A percentile compares a stretch with the other conserved stretches of the same genome.
phyloP scores from a whole-genome alignment of 192 early-diverging fungal species.

The Coemansia umbellata region DNA sequence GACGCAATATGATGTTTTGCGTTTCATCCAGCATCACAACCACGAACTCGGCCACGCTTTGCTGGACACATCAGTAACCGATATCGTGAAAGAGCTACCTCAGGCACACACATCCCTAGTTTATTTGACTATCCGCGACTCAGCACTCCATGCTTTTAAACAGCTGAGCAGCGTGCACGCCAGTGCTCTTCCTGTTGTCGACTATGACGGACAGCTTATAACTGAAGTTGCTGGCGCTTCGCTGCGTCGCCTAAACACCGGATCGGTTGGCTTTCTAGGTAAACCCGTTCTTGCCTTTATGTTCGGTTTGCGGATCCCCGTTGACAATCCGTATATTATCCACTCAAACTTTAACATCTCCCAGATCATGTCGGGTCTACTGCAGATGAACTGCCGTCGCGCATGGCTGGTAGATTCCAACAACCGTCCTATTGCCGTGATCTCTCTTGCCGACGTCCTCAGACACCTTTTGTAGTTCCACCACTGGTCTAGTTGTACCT shows the following conservation, averaged over 20 bases:
- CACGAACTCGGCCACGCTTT: slow-evolving; percentile 27
- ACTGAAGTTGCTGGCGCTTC: slow-evolving; percentile 39
- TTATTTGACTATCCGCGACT: slow-evolving; percentile 20
- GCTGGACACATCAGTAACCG: slow-evolving; percentile 12
- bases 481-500: no score
- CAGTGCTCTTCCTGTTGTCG: slow-evolving; percentile 46
- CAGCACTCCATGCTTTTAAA: slow-evolving; percentile 33
- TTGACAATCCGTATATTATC: slow-evolving; percentile 33
- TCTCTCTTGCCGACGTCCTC: slow-evolving; percentile 46
- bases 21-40: slow-evolving; percentile 52
- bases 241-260: slow-evolving; percentile 23
- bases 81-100: slow-evolving; percentile 6
- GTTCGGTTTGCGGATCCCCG: slow-evolving; percentile 20
- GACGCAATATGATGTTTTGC: slow-evolving; percentile 48
- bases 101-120: not conserved
- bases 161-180: slow-evolving; percentile 24
- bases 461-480: slow-evolving; percentile 31
- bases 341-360: slow-evolving; percentile 36
- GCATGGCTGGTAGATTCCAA: slow-evolving; percentile 45
- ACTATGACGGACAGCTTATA: slow-evolving; percentile 34
- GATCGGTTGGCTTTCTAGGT: slow-evolving; percentile 32
- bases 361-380: slow-evolving; percentile 44
- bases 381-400: slow-evolving; percentile 42
- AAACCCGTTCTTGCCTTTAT: slow-evolving; percentile 48
- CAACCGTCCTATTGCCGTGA: slow-evolving; percentile 33